These are phyloP conservation scores for Martensiomyces pterosporus DNA, from an alignment of 192 early-diverging fungal species.

Conservation along the genomic window DNA sequence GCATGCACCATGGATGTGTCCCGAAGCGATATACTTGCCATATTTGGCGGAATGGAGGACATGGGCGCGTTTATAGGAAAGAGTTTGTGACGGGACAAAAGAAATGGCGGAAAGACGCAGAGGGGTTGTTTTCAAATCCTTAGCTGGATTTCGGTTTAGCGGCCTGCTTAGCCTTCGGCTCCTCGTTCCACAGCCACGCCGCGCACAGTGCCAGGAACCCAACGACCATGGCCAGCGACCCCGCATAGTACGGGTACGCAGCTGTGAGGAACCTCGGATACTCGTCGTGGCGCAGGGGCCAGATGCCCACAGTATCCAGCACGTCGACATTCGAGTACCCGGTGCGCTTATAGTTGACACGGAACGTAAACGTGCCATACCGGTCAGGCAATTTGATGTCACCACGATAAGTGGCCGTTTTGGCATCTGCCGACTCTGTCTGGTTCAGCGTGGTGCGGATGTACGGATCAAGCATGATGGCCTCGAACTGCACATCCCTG, in stretches of 20 bases:
- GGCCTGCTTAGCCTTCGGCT: conserved; percentile 14
- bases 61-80: too few relatives aligned
- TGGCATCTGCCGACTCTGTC: conserved; percentile 1
- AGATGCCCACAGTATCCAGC: conserved; percentile 74
- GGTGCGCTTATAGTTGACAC: conserved; percentile 85
- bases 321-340: conserved; percentile 75
- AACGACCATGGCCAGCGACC: conserved; percentile 73
- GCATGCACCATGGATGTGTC: too few relatives aligned
- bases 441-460: conserved; percentile 69
- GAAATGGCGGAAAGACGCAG: too few relatives aligned
- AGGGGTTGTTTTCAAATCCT: too few relatives aligned
- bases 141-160: conserved; percentile 23
- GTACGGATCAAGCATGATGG: conserved; percentile 97
- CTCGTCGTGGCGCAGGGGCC: conserved; percentile 93
- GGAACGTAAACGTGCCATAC: conserved; percentile 97
- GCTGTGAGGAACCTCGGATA: conserved; percentile 87
- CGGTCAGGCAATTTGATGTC: conserved; percentile 80
- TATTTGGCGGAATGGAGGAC: too few relatives aligned
- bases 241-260: conserved; percentile 95
- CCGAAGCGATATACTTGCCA: too few relatives aligned
- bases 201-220: conserved; percentile 82
- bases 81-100: too few relatives aligned
- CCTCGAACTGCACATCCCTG: conserved; percentile 80
- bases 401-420: conserved; percentile 42
- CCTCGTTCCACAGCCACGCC: conserved; percentile 66